phyloP scores from a whole-genome alignment of 2,329 filamentous ascomycete species.

The Septoria petroselini region DNA sequence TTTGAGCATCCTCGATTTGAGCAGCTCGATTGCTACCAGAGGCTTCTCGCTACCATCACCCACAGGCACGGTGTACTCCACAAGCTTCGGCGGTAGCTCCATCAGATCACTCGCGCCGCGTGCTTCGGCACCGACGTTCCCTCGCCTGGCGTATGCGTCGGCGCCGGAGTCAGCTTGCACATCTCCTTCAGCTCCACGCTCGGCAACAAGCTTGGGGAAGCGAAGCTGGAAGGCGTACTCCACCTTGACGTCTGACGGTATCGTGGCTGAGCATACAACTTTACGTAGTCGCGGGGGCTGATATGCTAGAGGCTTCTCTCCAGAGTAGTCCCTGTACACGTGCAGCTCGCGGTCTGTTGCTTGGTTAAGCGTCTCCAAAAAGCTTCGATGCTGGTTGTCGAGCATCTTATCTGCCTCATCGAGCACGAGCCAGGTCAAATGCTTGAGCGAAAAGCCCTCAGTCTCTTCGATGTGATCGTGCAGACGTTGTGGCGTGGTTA shows the following conservation, averaged over 20 bases:
- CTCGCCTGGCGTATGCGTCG: conserved; percentile 19
- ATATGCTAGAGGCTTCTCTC: background rate
- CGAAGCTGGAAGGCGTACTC: conserved; percentile 69
- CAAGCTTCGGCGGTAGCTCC: conserved; percentile 54
- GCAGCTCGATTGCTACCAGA: conserved; percentile 75
- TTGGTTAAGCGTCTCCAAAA: conserved; percentile 29
- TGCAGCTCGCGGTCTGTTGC: conserved; percentile 24
- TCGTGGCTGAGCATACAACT: conserved; percentile 84
- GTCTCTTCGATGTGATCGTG: conserved; percentile 88
- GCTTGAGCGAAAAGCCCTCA: conserved; percentile 72
- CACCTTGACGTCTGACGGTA: conserved; percentile 81
- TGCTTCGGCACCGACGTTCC: conserved; percentile 21
- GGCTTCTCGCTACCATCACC: conserved; percentile 59
- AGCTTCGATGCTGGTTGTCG: conserved; percentile 56
- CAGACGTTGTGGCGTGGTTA: conserved; percentile 86
- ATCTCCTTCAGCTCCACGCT: conserved; percentile 55
- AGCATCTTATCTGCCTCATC: conserved; percentile 93
- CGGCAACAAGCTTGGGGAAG: conserved; percentile 70
- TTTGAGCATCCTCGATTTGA: conserved; percentile 54
- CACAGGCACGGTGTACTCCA: conserved; percentile 51
- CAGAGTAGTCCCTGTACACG: conserved; percentile 12
- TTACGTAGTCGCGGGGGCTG: conserved; percentile 50
- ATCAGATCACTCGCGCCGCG: conserved; percentile 42
- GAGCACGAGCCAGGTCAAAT: conserved; percentile 82
- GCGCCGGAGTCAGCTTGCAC: conserved; percentile 19